Conservation (phyloP, 306 rosid species). For the Prunus mongolica region DNA sequence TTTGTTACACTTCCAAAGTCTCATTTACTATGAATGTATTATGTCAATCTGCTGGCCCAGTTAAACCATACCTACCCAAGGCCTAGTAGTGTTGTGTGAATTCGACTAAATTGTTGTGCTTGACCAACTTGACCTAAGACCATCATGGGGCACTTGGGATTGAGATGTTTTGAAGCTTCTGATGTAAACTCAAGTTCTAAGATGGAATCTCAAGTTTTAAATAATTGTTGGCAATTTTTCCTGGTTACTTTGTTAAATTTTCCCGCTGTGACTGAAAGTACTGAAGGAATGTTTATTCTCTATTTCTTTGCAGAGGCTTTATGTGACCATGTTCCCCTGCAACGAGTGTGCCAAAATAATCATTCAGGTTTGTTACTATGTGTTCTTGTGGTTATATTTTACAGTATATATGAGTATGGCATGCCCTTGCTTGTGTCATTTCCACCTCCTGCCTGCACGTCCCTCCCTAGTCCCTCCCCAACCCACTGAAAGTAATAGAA, state of each 20-base stretch:
- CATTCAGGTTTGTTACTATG: conserved; percentile 62
- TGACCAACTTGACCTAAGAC: neutral
- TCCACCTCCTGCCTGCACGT: neutral
- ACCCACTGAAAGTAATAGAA: neutral
- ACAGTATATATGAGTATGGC: neutral
- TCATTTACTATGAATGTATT: neutral
- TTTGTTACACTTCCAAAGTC: conserved; percentile 19
- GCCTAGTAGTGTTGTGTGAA: neutral
- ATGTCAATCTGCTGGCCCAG: neutral
- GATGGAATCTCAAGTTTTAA: neutral
- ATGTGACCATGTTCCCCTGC: conserved; percentile 89
- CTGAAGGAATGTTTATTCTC: neutral
- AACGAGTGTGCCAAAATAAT: conserved; percentile 93
- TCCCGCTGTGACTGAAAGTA: neutral
- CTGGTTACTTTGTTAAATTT: neutral
- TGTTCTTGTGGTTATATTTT: conserved; percentile 1
- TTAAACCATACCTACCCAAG: neutral
- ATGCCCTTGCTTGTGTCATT: neutral
- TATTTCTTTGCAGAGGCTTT: conserved; percentile 55
- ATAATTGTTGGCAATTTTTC: neutral
- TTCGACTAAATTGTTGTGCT: neutral
- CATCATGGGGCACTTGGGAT: neutral
- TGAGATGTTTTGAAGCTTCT: neutral
- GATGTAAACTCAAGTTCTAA: neutral
- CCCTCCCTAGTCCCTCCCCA: neutral